phyloP scores from a whole-genome alignment of 805 yeast species.

The Schizosaccharomyces cryophilus region DNA sequence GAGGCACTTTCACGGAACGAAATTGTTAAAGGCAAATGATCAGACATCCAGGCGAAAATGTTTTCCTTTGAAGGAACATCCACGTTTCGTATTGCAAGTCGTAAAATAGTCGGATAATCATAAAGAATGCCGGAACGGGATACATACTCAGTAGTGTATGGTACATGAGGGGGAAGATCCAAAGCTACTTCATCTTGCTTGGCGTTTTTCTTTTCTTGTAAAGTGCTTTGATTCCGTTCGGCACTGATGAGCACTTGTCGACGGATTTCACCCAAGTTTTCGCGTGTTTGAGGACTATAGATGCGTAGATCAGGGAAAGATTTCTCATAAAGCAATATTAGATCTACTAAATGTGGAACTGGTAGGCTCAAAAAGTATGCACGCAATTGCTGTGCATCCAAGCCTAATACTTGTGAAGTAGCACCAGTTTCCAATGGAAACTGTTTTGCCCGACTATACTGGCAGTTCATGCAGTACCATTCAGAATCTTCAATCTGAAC shows the following conservation, averaged over 20 bases:
- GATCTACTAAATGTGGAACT: slow-evolving; percentile 18
- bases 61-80: not conserved
- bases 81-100: not conserved
- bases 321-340: slow-evolving; percentile 17
- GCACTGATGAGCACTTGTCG: not conserved
- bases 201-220: not conserved
- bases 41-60: not conserved
- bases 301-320: slow-evolving; percentile 16
- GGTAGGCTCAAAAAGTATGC: slow-evolving; percentile 17
- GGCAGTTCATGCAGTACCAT: slow-evolving; percentile 19
- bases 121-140: slow-evolving; percentile 13
- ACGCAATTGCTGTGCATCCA: slow-evolving; percentile 15
- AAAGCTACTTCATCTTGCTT: not conserved
- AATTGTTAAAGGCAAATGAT: not conserved
- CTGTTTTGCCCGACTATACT: slow-evolving; percentile 14
- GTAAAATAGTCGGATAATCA: not conserved
- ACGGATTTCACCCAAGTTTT: slow-evolving; percentile 7
- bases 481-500: slow-evolving; percentile 19
- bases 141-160: slow-evolving; percentile 11
- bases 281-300: slow-evolving; percentile 17
- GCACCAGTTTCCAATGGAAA: slow-evolving; percentile 17
- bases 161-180: not conserved
- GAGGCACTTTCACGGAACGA: not conserved
- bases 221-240: not conserved
- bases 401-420: slow-evolving; percentile 13